phyloP scores from a whole-genome alignment of 805 yeast genomes.

The Isabelozyma heimii region DNA sequence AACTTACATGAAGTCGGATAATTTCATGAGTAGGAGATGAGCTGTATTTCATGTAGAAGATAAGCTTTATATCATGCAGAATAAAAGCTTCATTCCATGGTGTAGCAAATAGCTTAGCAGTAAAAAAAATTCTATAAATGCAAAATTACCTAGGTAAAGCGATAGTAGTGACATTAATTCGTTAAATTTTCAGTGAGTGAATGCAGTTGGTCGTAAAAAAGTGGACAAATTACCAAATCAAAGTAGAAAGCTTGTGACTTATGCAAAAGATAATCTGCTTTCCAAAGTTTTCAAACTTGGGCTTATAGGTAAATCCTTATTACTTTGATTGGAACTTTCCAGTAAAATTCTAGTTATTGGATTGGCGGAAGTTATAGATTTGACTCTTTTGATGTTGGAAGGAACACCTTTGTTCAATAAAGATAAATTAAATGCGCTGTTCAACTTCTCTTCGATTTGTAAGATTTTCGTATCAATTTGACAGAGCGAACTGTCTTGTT shows the following conservation, averaged over 20 bases:
- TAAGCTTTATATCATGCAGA: too few species aligned
- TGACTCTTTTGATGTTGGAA: conserved; percentile 1
- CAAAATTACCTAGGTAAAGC: not conserved
- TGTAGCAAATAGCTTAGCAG: not conserved
- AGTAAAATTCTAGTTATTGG: not conserved
- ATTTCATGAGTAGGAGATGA: too few species aligned
- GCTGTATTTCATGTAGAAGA: too few species aligned
- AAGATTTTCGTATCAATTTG: conserved; percentile 37
- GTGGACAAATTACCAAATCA: not conserved
- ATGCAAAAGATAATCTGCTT: conserved; percentile 13
- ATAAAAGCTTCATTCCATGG: too few species aligned
- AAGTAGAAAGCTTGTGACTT: too few species aligned
- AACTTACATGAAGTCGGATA: too few species aligned
- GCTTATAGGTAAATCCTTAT: conserved; percentile 14
- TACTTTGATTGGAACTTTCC: not conserved
- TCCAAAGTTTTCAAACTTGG: conserved; percentile 35
- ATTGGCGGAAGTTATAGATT: not conserved
- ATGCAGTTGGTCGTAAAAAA: not conserved
- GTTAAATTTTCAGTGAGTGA: not conserved
- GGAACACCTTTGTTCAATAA: conserved; percentile 8
- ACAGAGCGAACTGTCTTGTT: conserved; percentile 33
- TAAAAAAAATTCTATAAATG: not conserved
- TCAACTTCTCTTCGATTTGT: conserved; percentile 36
- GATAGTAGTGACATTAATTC: not conserved
- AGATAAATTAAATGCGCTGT: conserved; percentile 24